Conservation (phyloP, 495 filamentous ascomycete species). For the Pseudevernia furfuracea region DNA sequence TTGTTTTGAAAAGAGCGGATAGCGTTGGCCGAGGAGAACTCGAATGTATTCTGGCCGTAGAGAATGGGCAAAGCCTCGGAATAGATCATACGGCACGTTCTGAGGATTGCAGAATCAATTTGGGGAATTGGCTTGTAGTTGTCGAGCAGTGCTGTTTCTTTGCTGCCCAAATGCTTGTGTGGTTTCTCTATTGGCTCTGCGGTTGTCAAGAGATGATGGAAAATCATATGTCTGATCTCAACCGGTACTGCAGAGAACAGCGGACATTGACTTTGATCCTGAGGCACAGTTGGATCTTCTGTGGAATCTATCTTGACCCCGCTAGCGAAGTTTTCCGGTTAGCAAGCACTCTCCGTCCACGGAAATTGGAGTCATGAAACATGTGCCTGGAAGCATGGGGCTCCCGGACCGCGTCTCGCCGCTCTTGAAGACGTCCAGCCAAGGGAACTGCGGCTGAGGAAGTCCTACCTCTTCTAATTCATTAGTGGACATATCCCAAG, state of each 20-base stretch:
- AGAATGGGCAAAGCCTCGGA: constrained; percentile 22
- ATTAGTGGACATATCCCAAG: neutral
- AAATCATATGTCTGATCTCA: constrained; percentile 25
- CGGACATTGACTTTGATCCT: constrained; percentile 17
- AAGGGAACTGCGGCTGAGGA: neutral
- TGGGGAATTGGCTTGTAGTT: constrained; percentile 23
- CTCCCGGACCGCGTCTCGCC: neutral
- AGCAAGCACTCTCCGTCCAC: neutral
- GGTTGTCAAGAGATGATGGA: constrained; percentile 19
- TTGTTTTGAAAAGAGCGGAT: constrained; percentile 24
- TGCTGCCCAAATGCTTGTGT: constrained; percentile 23
- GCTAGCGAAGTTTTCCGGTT: neutral
- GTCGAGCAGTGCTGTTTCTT: constrained; percentile 22
- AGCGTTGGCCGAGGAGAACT: constrained; percentile 19
- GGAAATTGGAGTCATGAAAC: neutral
- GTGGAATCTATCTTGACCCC: constrained; percentile 20
- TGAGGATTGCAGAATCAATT: constrained; percentile 19
- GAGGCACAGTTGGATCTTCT: constrained; percentile 7
- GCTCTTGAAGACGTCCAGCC: neutral
- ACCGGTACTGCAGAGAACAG: constrained; percentile 18
- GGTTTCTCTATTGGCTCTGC: constrained; percentile 21
- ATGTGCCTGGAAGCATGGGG: neutral
- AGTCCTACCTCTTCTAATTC: neutral
- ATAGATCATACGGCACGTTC: constrained; percentile 22
- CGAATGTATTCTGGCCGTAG: constrained; percentile 23